Conservation (phyloP, 805 yeast genomes). For the Kuraishia floccosa region DNA sequence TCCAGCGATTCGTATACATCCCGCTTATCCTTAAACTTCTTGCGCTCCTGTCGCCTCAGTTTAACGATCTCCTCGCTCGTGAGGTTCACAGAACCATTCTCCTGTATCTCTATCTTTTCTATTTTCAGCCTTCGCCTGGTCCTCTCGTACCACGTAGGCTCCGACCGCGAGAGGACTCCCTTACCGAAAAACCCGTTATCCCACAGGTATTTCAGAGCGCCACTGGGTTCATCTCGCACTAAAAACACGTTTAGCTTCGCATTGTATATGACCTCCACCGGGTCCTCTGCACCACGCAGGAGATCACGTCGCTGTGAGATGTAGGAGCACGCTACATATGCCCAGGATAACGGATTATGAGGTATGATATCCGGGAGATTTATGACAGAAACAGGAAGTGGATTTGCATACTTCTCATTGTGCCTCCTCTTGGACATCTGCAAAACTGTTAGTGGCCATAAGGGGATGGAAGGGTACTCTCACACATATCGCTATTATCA, state of each 20-base stretch:
- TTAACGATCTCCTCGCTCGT: conserved; percentile 73
- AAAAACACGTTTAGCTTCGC: no score
- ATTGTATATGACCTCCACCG: no score
- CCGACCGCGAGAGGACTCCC: conserved; percentile 80
- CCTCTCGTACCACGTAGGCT: conserved; percentile 82
- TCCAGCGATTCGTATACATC: conserved; percentile 41
- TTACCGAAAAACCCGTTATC: conserved; percentile 86
- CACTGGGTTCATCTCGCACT: no score
- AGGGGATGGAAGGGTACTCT: no score
- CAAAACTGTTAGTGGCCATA: no score
- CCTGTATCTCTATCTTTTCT: conserved; percentile 15
- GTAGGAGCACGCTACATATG: conserved; percentile 17
- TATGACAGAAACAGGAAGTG: conserved; percentile 27
- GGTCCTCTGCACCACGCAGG: no score
- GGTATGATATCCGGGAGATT: conserved; percentile 26
- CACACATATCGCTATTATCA: conserved; percentile 14
- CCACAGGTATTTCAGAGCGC: conserved; percentile 68
- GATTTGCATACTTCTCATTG: conserved; percentile 11
- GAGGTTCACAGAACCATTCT: conserved; percentile 6
- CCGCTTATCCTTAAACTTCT: conserved; percentile 60
- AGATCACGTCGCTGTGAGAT: conserved; percentile 6
- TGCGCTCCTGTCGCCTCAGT: conserved; percentile 59
- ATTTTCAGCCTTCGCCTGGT: conserved; percentile 43
- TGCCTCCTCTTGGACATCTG: no score
- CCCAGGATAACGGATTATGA: conserved; percentile 38